Evolutionary conservation across 2,329 filamentous ascomycete species (phyloP), one percentile per base, ranked within the genome.

Genomic region (Aotearoamyces nothofagi): DNA sequence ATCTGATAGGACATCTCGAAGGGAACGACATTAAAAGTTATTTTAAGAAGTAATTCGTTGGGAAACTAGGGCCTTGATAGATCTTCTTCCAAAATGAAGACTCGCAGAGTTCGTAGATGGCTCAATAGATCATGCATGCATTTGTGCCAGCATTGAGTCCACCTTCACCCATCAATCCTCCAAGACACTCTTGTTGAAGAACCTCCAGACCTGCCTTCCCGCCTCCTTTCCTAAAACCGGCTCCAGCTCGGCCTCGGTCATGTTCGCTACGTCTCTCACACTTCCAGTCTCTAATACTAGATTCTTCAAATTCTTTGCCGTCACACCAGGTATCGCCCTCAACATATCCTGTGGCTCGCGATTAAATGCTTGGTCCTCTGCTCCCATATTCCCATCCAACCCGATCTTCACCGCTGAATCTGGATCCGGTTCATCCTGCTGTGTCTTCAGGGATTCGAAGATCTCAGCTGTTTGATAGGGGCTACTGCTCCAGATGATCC

Each of bases 401-500:
- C 90, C 90, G 2, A 86, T 69, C 34, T 78, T 72, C 5, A 93
- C 84, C 0, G 90, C 90, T 3, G 72, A 73, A 19, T 92, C 66
- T 1, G 90, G 90, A 50, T 98, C 86, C 0, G 90, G 90, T 54
- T 98, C 90, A 3, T 76, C 64, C 42, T 87, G 78, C 44, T 84
- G 78, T 40, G 83, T 78, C 58, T 98, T 98, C 31, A 98, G 67
- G 40, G 83, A 77, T 44, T 86, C 78, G 50, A 98, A 96, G 37
- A 98, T 96, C 57, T 96, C 86, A 1, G 90, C 90, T 1, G 90
- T 96, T 52, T 98, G 86, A 48, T 92, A 93, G 0, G 90, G 87
- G 8, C 78, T 84, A 6, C 72, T 81, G 6, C 80, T 90, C 90
- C 90, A 98, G 42, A 98, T 83, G 42, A 98, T 79, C 39, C 82